A percentile compares a stretch with the other conserved stretches of the same genome.
phyloP scores from a whole-genome alignment of 1,284 basidiomycete genomes.

The Albatrellus sp. region DNA sequence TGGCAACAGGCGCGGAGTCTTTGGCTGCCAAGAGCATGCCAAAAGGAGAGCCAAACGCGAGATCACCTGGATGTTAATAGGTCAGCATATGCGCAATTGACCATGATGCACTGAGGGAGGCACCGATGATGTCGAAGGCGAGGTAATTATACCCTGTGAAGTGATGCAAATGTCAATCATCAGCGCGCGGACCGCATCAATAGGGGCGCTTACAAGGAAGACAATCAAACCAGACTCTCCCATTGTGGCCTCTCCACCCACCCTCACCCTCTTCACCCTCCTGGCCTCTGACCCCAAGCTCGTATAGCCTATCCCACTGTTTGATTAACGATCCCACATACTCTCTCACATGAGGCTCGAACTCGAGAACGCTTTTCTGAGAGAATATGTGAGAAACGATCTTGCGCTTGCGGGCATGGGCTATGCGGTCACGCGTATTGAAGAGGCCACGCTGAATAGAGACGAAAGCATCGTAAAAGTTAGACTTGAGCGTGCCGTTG shows the following conservation, averaged over 20 bases:
- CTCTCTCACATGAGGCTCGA: slow-evolving; percentile 62
- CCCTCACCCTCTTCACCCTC: slow-evolving; percentile 53
- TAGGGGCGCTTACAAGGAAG: slow-evolving; percentile 45
- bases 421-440: slow-evolving; percentile 72
- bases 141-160: slow-evolving; percentile 56
- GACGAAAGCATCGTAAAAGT: slow-evolving; percentile 66
- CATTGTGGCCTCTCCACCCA: slow-evolving; percentile 48
- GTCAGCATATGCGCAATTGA: background rate
- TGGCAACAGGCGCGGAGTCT: slow-evolving; percentile 59
- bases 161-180: slow-evolving; percentile 1
- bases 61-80: slow-evolving; percentile 36
- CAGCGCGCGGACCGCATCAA: background rate
- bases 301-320: slow-evolving; percentile 77
- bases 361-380: slow-evolving; percentile 72
- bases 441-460: slow-evolving; percentile 68
- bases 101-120: background rate
- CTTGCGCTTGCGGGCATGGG: slow-evolving; percentile 84
- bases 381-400: slow-evolving; percentile 84
- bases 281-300: slow-evolving; percentile 36
- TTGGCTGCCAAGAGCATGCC: slow-evolving; percentile 76
- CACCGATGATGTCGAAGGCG: slow-evolving; percentile 78
- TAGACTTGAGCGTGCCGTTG: slow-evolving; percentile 64
- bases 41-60: slow-evolving; percentile 80
- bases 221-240: slow-evolving; percentile 62
- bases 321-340: slow-evolving; percentile 50